A percentile compares a stretch with the other conserved stretches of the same genome.
Conservation (phyloP, 2,329 filamentous ascomycete species). For the Penicillium concentricum region DNA sequence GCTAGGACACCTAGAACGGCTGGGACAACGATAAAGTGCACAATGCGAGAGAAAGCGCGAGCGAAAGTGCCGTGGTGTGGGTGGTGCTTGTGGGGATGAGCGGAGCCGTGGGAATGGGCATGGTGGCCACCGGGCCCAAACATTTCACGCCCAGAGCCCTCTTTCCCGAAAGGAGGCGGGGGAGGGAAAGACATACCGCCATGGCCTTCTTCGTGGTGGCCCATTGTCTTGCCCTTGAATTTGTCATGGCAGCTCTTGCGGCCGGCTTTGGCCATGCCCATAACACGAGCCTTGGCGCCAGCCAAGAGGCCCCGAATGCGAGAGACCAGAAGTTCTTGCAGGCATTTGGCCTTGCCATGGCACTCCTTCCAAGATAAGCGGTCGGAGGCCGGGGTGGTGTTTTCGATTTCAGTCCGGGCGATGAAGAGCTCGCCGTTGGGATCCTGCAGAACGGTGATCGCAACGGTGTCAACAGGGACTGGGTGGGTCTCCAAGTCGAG, state of each 20-base stretch:
- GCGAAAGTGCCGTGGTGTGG: slow-evolving; percentile 37
- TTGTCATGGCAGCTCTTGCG: slow-evolving; percentile 36
- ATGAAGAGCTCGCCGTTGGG: slow-evolving; percentile 38
- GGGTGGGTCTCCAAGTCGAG: slow-evolving; percentile 44
- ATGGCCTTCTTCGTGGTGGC: slow-evolving; percentile 1
- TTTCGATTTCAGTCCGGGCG: slow-evolving; percentile 38
- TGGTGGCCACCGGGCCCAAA: slow-evolving; percentile 13
- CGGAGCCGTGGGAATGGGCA: slow-evolving; percentile 14
- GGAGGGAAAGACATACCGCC: slow-evolving; percentile 7
- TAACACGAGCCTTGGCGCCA: slow-evolving; percentile 38
- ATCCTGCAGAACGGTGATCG: slow-evolving; percentile 40
- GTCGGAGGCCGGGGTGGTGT: slow-evolving; percentile 35
- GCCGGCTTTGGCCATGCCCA: slow-evolving; percentile 28
- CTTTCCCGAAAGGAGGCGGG: slow-evolving; percentile 8
- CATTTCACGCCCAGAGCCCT: slow-evolving; percentile 5
- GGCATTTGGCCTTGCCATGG: slow-evolving; percentile 40
- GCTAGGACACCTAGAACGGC: slow-evolving; percentile 48
- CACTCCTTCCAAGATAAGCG: slow-evolving; percentile 45
- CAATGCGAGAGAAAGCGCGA: slow-evolving; percentile 39
- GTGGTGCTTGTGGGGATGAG: slow-evolving; percentile 31
- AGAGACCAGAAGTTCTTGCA: slow-evolving; percentile 38
- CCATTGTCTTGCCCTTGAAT: slow-evolving; percentile 8
- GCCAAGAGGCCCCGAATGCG: slow-evolving; percentile 42
- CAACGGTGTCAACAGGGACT: slow-evolving; percentile 45
- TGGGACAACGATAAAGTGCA: slow-evolving; percentile 48